Base-by-base conservation (phyloP, 768 basidiomycete genomes). In the Panaeolus papilionaceus region DNA sequence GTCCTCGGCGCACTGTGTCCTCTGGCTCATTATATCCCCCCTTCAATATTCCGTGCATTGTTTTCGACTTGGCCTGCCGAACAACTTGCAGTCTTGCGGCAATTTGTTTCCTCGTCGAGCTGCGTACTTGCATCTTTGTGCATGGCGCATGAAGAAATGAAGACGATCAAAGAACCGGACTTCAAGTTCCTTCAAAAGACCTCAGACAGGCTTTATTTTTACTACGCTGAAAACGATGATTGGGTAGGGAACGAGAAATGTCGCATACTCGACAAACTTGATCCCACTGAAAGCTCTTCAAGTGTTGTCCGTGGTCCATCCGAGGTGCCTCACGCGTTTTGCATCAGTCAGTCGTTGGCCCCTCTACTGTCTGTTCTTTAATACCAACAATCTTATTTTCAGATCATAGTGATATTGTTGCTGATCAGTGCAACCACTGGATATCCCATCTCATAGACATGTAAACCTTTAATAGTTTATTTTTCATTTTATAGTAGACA, bases 81-180 rank as follows among this genome's bases (percentile, higher is more conserved):
- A 7, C 86, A 87, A 71, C 71, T 86, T 5, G 67, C 69, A 18
- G 84, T 86, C 6, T 76, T 92, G 9, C 78, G 77, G 26, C 74
- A 78, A 42, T 79, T 92, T 37, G 74, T 93, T 37, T 75, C 76
- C 7, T 89, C 87, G 3, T 86, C 87, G 0, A 69, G 74, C 3
- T 80, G 83, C 33, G 83, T 92, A 39, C 80, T 80, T 54, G 84
- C 89, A 5, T 79, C 84, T 7, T 75, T 94, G 49, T 78, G 77
- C 33, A 89, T 93, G 84, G 91, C 88, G 1, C 72, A 86, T 58
- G 88, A 90, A 37, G 92, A 94, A 78, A 92, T 93, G 90, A 75
- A 78, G 18, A 77, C 74, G 1, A 89, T 95, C 61, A 79, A 75
- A 38, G 83, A 79, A 8, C 78, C 89, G 3, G 90, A 93, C 71